Evolutionary conservation across 305 asterid genomes (phyloP).

Genomic region (Caryopteris hybrid): DNA sequence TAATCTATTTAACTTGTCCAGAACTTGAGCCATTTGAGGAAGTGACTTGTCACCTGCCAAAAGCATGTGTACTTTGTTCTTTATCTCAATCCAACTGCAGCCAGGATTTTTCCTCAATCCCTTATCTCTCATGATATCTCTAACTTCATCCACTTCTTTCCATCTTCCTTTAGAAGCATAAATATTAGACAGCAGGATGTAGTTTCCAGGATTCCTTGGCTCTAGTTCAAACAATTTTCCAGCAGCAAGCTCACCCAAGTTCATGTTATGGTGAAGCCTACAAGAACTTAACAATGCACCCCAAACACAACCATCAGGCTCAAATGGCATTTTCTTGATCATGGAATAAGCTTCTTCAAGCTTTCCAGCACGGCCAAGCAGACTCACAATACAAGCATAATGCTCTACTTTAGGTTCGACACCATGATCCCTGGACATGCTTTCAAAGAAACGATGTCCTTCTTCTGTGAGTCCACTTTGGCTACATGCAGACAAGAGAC

Average conservation of each 20-base stretch:
- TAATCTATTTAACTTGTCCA: conserved; percentile 45
- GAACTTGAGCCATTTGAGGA: conserved; percentile 68
- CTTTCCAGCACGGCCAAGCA: conserved; percentile 90
- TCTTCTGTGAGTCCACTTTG: conserved; percentile 67
- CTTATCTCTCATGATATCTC: conserved; percentile 65
- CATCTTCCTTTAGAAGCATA: conserved; percentile 80
- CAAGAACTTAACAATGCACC: conserved; percentile 88
- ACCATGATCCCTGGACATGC: conserved; percentile 57
- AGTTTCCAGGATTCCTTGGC: conserved; percentile 81
- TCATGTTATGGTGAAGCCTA: conserved; percentile 59
- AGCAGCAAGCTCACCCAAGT: conserved; percentile 82
- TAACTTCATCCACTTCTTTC: conserved; percentile 60
- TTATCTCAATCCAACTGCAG: conserved; percentile 94
- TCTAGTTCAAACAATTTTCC: conserved; percentile 64
- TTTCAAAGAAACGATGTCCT: conserved; percentile 56
- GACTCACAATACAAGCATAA: conserved; percentile 78
- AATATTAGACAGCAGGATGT: conserved; percentile 71
- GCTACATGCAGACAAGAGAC: conserved; percentile 84
- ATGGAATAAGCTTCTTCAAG: conserved; percentile 72
- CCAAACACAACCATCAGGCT: conserved; percentile 92
- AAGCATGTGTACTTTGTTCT: conserved; percentile 80
- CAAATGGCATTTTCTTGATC: conserved; percentile 65
- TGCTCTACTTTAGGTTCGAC: conserved; percentile 75
- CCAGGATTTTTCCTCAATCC: conserved; percentile 87
- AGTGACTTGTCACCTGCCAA: conserved; percentile 83